Evolutionary conservation across 306 rosid genomes (phyloP).

Genomic region (Corylus avellana): DNA sequence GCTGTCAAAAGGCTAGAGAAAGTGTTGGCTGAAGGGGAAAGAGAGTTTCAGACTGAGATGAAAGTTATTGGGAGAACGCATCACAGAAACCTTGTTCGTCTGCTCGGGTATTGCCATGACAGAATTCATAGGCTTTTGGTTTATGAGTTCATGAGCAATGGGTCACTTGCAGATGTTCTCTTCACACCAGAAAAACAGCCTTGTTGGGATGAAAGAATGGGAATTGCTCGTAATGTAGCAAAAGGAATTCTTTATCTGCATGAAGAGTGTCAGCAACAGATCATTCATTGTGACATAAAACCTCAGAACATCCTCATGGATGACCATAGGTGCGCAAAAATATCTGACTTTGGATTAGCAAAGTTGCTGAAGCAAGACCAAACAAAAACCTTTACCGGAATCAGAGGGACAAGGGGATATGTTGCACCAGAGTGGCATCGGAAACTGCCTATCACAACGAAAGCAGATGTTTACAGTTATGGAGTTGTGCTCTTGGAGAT

Average conservation of each 20-base stretch:
- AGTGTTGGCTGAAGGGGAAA: slow-evolving; percentile 15
- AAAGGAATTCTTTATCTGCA: not conserved
- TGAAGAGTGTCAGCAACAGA: not conserved
- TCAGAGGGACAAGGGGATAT: not conserved
- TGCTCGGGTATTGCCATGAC: slow-evolving; percentile 23
- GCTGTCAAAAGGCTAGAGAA: slow-evolving; percentile 27
- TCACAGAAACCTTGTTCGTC: slow-evolving; percentile 22
- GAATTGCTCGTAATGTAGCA: not conserved
- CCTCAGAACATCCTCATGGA: not conserved
- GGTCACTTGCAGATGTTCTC: not conserved
- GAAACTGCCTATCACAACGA: not conserved
- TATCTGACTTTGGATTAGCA: not conserved
- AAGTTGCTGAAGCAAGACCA: not conserved
- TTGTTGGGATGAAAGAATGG: not conserved
- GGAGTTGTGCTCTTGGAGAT: not conserved
- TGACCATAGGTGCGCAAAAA: not conserved
- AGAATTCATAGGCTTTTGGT: slow-evolving; percentile 27
- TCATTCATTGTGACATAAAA: slow-evolving; percentile 3
- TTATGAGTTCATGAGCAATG: not conserved
- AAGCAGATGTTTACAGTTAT: not conserved
- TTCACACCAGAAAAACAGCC: not conserved
- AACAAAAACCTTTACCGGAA: not conserved
- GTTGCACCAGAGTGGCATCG: not conserved
- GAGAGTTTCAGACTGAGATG: not conserved
- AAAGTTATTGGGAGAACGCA: not conserved